Percentiles rank a stretch among this genome's conserved stretches.
Evolutionary conservation across 805 yeast species (phyloP).

Genomic region (Saturnispora gosingensis): DNA sequence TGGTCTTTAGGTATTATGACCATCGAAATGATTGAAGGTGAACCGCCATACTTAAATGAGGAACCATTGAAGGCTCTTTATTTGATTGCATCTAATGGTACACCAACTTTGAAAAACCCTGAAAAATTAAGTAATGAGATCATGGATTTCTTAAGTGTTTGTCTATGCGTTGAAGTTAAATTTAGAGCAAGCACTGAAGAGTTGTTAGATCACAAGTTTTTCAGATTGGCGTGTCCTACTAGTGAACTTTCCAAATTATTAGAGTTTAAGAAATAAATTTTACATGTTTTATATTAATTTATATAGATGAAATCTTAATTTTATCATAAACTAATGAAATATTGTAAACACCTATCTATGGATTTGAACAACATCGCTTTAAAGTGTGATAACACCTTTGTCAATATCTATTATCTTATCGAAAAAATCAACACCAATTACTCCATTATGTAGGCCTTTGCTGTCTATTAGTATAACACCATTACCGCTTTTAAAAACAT

Average conservation of each 20-base stretch:
- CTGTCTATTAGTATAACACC: conserved; percentile 68
- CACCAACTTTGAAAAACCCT: conserved; percentile 85
- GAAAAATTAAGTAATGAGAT: conserved; percentile 63
- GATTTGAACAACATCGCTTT: neutral
- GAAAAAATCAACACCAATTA: conserved; percentile 37
- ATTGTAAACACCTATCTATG: neutral
- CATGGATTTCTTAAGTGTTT: conserved; percentile 78
- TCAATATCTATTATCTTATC: conserved; percentile 19
- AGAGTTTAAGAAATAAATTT: conserved; percentile 22
- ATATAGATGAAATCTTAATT: neutral
- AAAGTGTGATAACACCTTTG: conserved; percentile 3
- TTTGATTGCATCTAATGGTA: conserved; percentile 92
- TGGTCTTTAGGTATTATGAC: conserved; percentile 99
- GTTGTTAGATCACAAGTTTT: conserved; percentile 65
- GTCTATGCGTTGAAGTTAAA: conserved; percentile 89
- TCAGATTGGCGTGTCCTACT: conserved; percentile 53
- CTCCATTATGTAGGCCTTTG: conserved; percentile 36
- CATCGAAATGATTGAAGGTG: conserved; percentile 98
- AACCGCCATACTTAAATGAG: conserved; percentile 95
- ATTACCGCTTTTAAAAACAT: conserved; percentile 57
- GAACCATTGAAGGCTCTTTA: conserved; percentile 91
- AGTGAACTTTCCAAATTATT: conserved; percentile 51
- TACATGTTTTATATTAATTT: neutral
- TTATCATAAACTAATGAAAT: neutral
- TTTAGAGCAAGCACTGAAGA: conserved; percentile 89